Evolutionary conservation across 1,284 basidiomycete genomes (phyloP), one percentile per base, ranked within the genome.

Genomic region (Ganoderma meredithae): DNA sequence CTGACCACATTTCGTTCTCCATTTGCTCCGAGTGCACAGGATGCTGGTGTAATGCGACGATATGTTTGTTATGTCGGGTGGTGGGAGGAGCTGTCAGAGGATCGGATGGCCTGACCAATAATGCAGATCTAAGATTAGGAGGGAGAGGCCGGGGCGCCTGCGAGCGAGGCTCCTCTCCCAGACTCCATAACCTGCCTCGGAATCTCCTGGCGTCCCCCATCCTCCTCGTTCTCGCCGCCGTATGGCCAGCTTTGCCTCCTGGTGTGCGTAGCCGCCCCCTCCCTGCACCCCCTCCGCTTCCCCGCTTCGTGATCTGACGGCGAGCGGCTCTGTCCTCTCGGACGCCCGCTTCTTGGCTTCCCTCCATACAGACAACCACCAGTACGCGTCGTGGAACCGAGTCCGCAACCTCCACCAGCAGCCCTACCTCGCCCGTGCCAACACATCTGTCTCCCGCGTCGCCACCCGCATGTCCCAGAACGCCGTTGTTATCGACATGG

Each of bases 371-470:
- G 86, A 88, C 76, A 78, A 81, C 52, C 81, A 78, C 62, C 85
- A 86, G 67, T 87, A 87, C 72, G 80, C 84, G 2, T 79, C 83
- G 25, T 88, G 86, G 86, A 86, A 87, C 70, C 83, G 87, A 64
- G 86, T 85, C 19, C 82, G 86, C 60, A 76, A 83, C 41, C 76
- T 87, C 22, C 84, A 84, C 43, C 81, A 82, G 47, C 73, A 86
- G 17, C 84, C 84, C 17, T 88, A 81, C 72, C 74, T 88, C 64
- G 85, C 87, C 36, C 81, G 84, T 69, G 81, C 84, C 13, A 83
- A 87, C 63, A 86, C 84, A 44, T 80, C 77, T 60, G 78, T 83
- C 25, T 81, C 82, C 33, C 81, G 83, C 62, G 78, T 80, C 41
- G 83, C 86, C 1, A 78, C 84, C n/a, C 81, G 83, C 39, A 85